Base-by-base conservation (phyloP, 371 early-diverging fungal species). In the Mucor circinelloides region DNA sequence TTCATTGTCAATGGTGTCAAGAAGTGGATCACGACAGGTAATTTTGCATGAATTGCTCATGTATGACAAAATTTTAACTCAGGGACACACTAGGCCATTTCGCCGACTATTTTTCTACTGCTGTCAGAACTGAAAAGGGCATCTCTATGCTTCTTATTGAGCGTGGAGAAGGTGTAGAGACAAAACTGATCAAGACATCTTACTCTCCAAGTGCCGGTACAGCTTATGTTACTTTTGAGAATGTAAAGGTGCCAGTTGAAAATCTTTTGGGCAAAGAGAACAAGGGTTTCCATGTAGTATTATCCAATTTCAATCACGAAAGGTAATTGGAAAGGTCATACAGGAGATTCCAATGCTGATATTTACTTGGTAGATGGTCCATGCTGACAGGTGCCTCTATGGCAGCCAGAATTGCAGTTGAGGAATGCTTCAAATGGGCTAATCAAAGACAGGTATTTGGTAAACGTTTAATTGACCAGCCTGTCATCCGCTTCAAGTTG, bases 251-350 rank as follows among this genome's bases (percentile, higher is more conserved):
- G 1, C 96, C 96, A 63, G 90, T 87, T 59, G 74, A 78, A 64
- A 90, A 95, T 77, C 38, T 95, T 31, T 88, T 95, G 74, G 96
- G 96, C 59, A 87, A 94, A 74, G 91, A 90, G 67, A 93, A 95
- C 85, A 82, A 91, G 50, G 95, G 95, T 5, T 95, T 95, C 87
- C 92, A 93, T 76, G 90, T 87, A 59, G 87, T 90, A 36, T 86
- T 89, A 85, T 75, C 83, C 44, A 91, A 92, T 80, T 94, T 93
- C 63, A 93, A 93, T 68, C 89, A 89, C 68, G 94, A 93, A 68
- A 86, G 90, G 52, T 79, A 34, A 10, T 89, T 86, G 92, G 93
- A 42, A 92, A 93, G 63, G 85, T 89, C 32, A 90, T 90, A 74
- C 94, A 96, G 76, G 91, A 94, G n/a, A 94, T 80, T 40, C 89